These are phyloP conservation scores for Neocallimastix lanati DNA, from an alignment of 192 early-diverging fungal species.

Conservation along the genomic window DNA sequence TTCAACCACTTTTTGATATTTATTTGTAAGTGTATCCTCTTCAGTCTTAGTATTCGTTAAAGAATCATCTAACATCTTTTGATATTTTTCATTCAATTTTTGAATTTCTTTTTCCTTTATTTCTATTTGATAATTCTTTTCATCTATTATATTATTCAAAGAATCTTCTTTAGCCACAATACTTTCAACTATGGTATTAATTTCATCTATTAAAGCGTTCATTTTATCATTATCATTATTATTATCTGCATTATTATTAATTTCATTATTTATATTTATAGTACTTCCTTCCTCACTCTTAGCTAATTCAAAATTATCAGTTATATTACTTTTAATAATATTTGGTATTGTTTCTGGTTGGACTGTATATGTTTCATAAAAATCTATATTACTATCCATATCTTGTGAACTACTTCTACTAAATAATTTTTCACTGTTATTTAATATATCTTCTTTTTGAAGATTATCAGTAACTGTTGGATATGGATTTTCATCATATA, in stretches of 20 bases:
- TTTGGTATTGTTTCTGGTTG: too few species aligned
- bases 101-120: not conserved
- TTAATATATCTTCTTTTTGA: too few species aligned
- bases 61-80: not conserved
- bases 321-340: too few species aligned
- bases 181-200: not conserved
- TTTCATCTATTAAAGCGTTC: not conserved
- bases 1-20: not conserved
- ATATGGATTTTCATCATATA: too few species aligned
- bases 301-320: too few species aligned
- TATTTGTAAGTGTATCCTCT: not conserved
- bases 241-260: not conserved
- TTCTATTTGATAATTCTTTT: not conserved
- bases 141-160: not conserved
- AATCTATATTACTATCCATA: too few species aligned
- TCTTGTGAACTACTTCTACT: too few species aligned
- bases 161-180: not conserved
- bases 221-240: not conserved
- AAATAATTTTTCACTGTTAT: too few species aligned
- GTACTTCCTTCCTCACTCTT: not conserved
- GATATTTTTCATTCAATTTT: not conserved
- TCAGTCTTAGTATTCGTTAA: not conserved
- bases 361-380: too few species aligned
- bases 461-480: too few species aligned
- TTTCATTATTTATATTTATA: not conserved